Percentiles rank a stretch among this genome's conserved stretches.
phyloP scores from a whole-genome alignment of 352 stramenopile genomes.

The Peronospora belbahrii region DNA sequence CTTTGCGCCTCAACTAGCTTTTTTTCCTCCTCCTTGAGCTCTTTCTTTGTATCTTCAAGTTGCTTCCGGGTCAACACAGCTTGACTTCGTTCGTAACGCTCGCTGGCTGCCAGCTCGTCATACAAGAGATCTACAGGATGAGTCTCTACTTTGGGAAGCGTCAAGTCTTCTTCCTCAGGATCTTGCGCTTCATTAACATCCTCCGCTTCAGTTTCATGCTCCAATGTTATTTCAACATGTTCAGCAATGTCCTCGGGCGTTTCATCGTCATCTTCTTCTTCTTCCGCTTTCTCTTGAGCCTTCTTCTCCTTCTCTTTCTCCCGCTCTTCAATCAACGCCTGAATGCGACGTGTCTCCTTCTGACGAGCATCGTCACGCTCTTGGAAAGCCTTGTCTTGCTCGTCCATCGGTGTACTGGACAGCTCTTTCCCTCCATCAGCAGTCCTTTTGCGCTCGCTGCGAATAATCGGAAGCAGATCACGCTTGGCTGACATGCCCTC shows the following conservation, averaged over 20 bases:
- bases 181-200: constrained; percentile 9
- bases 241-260: constrained; percentile 9
- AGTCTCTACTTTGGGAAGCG: constrained; percentile 42
- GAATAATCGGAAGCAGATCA: constrained; percentile 48
- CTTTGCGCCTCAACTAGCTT: constrained; percentile 30
- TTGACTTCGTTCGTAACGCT: constrained; percentile 39
- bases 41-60: constrained; percentile 31
- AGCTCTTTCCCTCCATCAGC: constrained; percentile 26
- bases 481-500: constrained; percentile 36
- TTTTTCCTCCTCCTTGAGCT: constrained; percentile 30
- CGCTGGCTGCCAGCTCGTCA: constrained; percentile 32
- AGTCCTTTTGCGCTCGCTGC: constrained; percentile 32
- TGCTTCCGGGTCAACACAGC: constrained; percentile 39
- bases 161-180: constrained; percentile 31
- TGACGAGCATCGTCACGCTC: constrained; percentile 42
- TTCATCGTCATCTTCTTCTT: constrained; percentile 12
- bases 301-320: constrained; percentile 23
- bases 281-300: constrained; percentile 22
- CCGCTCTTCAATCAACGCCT: constrained; percentile 47
- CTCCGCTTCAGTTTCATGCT: constrained; percentile 10
- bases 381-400: constrained; percentile 41
- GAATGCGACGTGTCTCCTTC: constrained; percentile 44
- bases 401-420: constrained; percentile 36
- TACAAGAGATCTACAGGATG: constrained; percentile 59
- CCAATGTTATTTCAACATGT: constrained; percentile 2